A percentile compares a stretch with the other conserved stretches of the same genome.
phyloP scores from a whole-genome alignment of 306 rosid genomes.

The Castanopsis chinensis region DNA sequence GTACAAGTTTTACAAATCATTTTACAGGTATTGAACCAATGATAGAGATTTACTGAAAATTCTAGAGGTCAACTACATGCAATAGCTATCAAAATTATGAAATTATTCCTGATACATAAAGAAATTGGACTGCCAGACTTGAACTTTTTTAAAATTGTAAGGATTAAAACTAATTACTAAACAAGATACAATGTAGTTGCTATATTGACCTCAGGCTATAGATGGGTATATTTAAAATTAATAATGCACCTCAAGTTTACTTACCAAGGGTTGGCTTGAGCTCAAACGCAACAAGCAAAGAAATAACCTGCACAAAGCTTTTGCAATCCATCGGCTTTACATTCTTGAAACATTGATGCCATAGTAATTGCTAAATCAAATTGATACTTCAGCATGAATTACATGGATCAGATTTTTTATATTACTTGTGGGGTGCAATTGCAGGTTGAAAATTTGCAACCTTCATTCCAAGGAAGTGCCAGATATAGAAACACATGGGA shows the following conservation, averaged over 20 bases:
- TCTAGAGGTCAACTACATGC: neutral
- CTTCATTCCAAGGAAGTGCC: slow-evolving; percentile 44
- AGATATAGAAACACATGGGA: slow-evolving; percentile 62
- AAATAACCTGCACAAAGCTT: neutral
- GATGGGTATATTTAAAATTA: neutral
- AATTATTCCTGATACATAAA: neutral
- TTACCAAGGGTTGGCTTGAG: neutral
- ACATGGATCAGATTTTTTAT: slow-evolving; percentile 12
- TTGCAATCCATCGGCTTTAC: neutral
- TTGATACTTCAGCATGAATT: neutral
- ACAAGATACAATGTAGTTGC: neutral
- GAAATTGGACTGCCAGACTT: neutral
- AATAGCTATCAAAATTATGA: neutral
- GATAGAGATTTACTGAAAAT: neutral
- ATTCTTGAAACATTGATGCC: neutral
- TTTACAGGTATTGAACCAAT: neutral
- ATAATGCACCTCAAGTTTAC: neutral
- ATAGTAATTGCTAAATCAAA: neutral
- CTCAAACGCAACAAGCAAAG: neutral
- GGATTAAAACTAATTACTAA: neutral
- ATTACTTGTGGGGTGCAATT: slow-evolving; percentile 21
- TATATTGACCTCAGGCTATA: neutral
- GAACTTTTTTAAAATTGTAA: neutral
- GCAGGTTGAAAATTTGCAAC: slow-evolving; percentile 70
- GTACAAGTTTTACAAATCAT: neutral